phyloP scores from a whole-genome alignment of 495 filamentous ascomycete species.

The Lasiosphaeria ovina region DNA sequence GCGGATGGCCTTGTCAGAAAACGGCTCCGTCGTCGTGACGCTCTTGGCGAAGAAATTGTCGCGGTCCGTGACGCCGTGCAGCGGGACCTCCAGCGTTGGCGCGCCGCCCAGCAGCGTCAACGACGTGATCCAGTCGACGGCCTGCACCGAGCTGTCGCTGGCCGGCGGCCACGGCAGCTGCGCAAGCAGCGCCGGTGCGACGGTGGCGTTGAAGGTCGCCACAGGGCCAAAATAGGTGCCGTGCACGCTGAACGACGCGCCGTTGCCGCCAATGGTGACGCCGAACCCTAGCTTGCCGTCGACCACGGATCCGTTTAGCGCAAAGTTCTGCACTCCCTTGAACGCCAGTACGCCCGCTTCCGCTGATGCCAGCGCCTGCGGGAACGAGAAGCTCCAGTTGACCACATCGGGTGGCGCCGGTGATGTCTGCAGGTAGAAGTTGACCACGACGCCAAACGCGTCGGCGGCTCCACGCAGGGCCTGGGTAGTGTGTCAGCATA shows the following conservation, averaged over 20 bases:
- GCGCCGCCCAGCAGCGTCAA: constrained; percentile 9
- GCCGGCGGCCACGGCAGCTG: background rate
- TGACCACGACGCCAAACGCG: constrained; percentile 57
- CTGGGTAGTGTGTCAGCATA: constrained; percentile 17
- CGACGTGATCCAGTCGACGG: constrained; percentile 15
- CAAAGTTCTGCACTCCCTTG: constrained; percentile 7
- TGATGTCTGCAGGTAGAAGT: constrained; percentile 52
- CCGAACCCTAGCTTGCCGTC: constrained; percentile 16
- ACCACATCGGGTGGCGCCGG: constrained; percentile 48
- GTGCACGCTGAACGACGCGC: constrained; percentile 11
- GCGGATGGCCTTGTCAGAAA: constrained; percentile 4
- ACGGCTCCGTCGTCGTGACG: constrained; percentile 13
- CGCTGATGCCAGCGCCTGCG: constrained; percentile 1
- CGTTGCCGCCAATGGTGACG: constrained; percentile 10
- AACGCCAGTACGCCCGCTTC: constrained; percentile 2
- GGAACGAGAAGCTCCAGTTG: constrained; percentile 29
- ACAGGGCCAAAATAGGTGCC: constrained; percentile 16
- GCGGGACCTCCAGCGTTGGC: constrained; percentile 7
- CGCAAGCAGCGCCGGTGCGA: constrained; percentile 12
- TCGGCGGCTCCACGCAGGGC: constrained; percentile 59
- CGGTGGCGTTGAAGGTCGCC: constrained; percentile 9
- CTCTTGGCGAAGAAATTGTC: constrained; percentile 25
- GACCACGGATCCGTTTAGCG: constrained; percentile 16
- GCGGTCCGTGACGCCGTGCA: constrained; percentile 10
- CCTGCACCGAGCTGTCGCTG: constrained; percentile 2